Base-by-base conservation (phyloP, 2,329 filamentous ascomycete genomes). In the Nothophaeocryptopus gaeumannii region DNA sequence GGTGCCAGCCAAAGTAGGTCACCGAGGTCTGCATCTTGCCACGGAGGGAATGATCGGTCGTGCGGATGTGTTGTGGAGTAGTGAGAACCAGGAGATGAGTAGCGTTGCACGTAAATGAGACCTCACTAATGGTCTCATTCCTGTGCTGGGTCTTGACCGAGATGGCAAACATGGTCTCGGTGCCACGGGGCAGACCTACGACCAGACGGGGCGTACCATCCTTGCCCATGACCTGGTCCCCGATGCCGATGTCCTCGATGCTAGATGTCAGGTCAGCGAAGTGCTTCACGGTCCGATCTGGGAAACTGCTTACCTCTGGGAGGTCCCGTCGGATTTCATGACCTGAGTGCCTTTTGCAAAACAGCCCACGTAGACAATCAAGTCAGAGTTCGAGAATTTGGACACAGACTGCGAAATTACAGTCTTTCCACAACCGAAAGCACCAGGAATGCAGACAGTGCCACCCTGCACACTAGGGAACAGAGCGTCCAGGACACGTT, bases 311-410 rank as follows among this genome's bases (percentile, higher is more conserved):
- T n/a, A n/a, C n/a, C n/a, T 29, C 14, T 40, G 38, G 38, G 38
- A 40, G 14, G 8, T 12, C n/a, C 38, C 38, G 29, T 40, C 38
- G 38, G 38, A 13, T 20, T 16, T 40, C 38, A 40, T 40, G 38
- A 40, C 38, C 38, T n/a, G 13, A 5, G 38, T 40, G 33, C 38
- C 32, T 34, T 8, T n/a, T n/a, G n/a, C n/a, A n/a, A 39, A 39
- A 46, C 80, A 86, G 53, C 93, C 93, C 53, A 99, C 93, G 70
- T 99, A 99, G 63, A 99, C 88, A 62, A 99, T 99, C 67, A 97
- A 89, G 71, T 99, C 93, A 72, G 88, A 93, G 84, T 99, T 99
- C 68, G 93, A 99, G 79, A 99, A 99, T 76, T 99, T 99, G 73
- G 93, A 99, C 58, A 99, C 87, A 54, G 89, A 95, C 76, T 99